A percentile compares a stretch with the other conserved stretches of the same genome.
These are phyloP conservation scores for Tolypocladium endophyticum DNA, from an alignment of 2,329 filamentous ascomycete genomes.

Conservation along the genomic window DNA sequence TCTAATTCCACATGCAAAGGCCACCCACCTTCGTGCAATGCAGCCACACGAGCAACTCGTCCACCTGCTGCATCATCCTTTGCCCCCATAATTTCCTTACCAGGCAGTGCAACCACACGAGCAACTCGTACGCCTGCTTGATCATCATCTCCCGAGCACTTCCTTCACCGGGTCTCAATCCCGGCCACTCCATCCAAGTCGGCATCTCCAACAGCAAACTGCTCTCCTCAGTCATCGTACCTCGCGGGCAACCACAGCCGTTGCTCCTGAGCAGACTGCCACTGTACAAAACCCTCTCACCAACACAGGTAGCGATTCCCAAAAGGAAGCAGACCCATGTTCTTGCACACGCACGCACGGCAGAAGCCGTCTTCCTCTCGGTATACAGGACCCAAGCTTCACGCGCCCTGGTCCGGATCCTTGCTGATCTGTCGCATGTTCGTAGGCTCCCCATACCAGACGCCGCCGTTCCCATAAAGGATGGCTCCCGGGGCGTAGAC, in stretches of 20 bases:
- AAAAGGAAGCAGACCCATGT: not conserved
- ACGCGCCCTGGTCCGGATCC: not conserved
- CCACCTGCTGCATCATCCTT: not conserved
- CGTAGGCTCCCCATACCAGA: not conserved
- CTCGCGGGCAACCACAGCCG: not conserved
- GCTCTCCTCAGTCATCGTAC: not conserved
- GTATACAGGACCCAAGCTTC: not conserved
- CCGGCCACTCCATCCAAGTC: not conserved
- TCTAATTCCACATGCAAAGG: not conserved
- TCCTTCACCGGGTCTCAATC: too few species aligned
- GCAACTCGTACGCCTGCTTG: not conserved
- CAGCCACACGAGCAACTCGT: not conserved
- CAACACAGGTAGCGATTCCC: not conserved
- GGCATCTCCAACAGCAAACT: not conserved
- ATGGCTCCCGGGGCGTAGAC: not conserved
- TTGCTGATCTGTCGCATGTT: not conserved
- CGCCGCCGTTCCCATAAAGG: not conserved
- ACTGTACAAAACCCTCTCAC: not conserved
- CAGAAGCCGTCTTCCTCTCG: not conserved
- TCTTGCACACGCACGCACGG: not conserved
- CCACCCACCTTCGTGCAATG: not conserved
- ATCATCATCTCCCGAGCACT: not conserved
- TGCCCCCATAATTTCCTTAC: not conserved
- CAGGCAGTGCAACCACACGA: not conserved
- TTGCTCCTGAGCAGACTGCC: not conserved